Percentiles rank a stretch among this genome's conserved stretches.
Evolutionary conservation across 2,329 filamentous ascomycete species (phyloP).

Genomic region (Epichloe aotearoae): DNA sequence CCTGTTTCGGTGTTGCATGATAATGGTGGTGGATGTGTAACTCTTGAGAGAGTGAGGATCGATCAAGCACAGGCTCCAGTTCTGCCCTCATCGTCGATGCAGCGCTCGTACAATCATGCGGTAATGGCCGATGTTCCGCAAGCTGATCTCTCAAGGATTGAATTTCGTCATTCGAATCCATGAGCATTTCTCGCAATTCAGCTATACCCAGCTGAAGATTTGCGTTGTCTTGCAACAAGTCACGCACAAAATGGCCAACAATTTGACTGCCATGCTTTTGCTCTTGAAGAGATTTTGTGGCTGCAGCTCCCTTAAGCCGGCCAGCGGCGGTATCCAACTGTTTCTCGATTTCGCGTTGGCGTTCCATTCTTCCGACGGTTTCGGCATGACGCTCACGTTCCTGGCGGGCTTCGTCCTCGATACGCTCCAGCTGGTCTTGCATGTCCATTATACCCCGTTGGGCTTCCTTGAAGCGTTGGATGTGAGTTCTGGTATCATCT

Average conservation of each 20-base stretch:
- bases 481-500: constrained; percentile 64
- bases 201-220: constrained; percentile 85
- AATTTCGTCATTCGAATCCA: constrained; percentile 88
- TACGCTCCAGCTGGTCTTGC: constrained; percentile 76
- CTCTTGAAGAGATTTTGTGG: constrained; percentile 48
- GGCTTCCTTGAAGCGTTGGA: constrained; percentile 74
- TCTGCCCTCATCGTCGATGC: constrained; percentile 57
- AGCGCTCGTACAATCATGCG: constrained; percentile 21
- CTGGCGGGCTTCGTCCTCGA: constrained; percentile 70
- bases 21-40: constrained; percentile 94
- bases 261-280: constrained; percentile 51
- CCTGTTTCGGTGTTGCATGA: constrained; percentile 53
- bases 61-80: constrained; percentile 38
- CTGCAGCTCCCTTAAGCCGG: constrained; percentile 69
- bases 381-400: constrained; percentile 74
- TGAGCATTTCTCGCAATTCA: constrained; percentile 79
- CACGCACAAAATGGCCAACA: constrained; percentile 92
- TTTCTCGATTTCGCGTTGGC: constrained; percentile 66
- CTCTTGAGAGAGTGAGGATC: constrained; percentile 44
- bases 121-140: constrained; percentile 59
- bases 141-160: constrained; percentile 75
- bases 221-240: constrained; percentile 89
- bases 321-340: constrained; percentile 70
- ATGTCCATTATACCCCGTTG: constrained; percentile 67
- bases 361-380: constrained; percentile 70